Base-by-base conservation (phyloP, 2,329 filamentous ascomycete species). In the Colletotrichum cuscutae region DNA sequence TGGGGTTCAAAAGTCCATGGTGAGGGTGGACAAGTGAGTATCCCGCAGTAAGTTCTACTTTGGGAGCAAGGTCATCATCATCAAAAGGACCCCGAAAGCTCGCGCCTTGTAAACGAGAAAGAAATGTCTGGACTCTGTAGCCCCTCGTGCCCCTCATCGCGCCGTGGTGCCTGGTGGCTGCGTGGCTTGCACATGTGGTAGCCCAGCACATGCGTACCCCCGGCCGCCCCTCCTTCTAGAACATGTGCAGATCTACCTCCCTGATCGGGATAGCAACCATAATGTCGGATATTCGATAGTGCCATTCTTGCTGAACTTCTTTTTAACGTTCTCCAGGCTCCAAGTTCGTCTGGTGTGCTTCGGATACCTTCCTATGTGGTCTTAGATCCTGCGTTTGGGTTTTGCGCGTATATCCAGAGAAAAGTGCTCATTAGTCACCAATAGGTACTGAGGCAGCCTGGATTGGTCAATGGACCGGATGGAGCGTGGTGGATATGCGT, bases 161-260 rank as follows among this genome's bases (percentile, higher is more conserved):
- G 15, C 28, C 37, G 19, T 3, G 42, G 59, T 62, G 15, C 59
- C 59, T 62, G 37, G 46, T 22, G 35, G 37, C 26, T 30, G 37
- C 37, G 37, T 42, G 37, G 37, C 37, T 42, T 42, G 37, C 37
- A 19, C 37, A 49, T 52, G 59, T 62, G 37, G 59, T 37, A 30
- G 35, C 37, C 59, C 37, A 62, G 32, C 37, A 5, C 24, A 22
- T 30, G 15, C 24, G 37, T 15, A 37, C 19, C 8, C 7, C 42
- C 42, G 37, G 37, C 5, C 19, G 19, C 37, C 59, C 37, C 37
- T 62, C 26, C 26, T 32, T 49, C 59, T n/a, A 62, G 37, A 13
- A 49, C 15, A 62, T 30, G 37, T 49, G 26, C 59, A 62, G 59
- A 62, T 62, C 59, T 62, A 62, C 59, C 59, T 62, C 37, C 59